A percentile compares a stretch with the other conserved stretches of the same genome.
Conservation (phyloP, 2,329 filamentous ascomycete genomes). For the Penicillium oxalicum region DNA sequence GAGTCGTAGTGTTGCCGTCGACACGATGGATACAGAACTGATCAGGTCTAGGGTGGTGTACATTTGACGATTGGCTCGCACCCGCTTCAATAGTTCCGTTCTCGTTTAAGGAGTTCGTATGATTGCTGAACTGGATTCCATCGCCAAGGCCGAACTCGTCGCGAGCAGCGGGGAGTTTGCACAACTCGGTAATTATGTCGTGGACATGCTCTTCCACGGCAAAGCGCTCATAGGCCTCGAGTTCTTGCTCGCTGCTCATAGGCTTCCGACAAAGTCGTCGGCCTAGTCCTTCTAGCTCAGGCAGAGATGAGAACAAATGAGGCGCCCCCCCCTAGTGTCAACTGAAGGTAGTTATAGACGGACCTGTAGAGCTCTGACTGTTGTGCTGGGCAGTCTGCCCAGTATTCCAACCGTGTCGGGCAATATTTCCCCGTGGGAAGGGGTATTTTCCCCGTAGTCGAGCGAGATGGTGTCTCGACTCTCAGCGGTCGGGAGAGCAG, state of each 20-base stretch:
- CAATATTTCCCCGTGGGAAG: constrained; percentile 22
- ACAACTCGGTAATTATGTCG: constrained; percentile 26
- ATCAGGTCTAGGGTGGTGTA: not conserved
- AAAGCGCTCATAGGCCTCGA: constrained; percentile 10
- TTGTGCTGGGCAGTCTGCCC: constrained; percentile 14
- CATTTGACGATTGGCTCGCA: not conserved
- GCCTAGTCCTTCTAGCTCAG: constrained; percentile 14
- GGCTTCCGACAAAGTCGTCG: constrained; percentile 11
- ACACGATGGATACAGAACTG: not conserved
- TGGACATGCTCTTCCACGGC: constrained; percentile 10
- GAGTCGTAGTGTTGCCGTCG: not conserved
- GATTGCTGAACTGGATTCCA: not conserved
- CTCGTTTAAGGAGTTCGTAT: not conserved
- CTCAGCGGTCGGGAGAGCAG: constrained; percentile 16
- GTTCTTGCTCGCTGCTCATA: constrained; percentile 17
- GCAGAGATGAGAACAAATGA: constrained; percentile 10
- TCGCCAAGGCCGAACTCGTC: not conserved
- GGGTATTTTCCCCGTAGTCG: constrained; percentile 21
- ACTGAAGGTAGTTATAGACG: constrained; percentile 15
- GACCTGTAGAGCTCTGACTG: not conserved
- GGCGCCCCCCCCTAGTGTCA: constrained; percentile 4
- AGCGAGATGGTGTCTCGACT: constrained; percentile 18
- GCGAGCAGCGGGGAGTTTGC: constrained; percentile 17
- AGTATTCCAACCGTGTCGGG: constrained; percentile 16
- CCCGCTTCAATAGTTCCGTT: not conserved